Base-by-base conservation (phyloP, 78 protist genomes). In the Cavenderia fasciculata region DNA sequence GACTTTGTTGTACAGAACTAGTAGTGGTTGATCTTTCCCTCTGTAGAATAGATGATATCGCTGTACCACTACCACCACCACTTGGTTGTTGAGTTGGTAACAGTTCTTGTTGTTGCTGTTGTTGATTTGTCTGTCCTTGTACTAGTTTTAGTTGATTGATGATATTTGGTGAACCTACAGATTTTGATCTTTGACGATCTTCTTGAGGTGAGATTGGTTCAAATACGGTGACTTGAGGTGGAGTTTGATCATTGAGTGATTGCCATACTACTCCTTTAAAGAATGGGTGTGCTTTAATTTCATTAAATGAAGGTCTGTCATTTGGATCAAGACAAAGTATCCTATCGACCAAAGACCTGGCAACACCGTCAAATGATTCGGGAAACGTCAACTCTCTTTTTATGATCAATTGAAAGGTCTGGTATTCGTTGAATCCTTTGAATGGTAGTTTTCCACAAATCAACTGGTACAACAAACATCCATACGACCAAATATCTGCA, bases 401-500 rank as follows among this genome's bases (percentile, higher is more conserved):
- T 14, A 61, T 44, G 69, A 97, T 96, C 43, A 71, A 34, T 69
- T 90, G 82, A 70, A 97, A 96, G 2, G 93, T 94, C 51, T 86
- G 94, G 38, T 95, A 94, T 34, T 94, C 97, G 27, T 85, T 82
- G 23, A 86, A 72, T 4, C 91, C 96, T 29, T 54, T 63, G 62
- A 94, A 94, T 19, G 96, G 96, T 4, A 71, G 34, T 46, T 73
- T 69, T 4, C 98, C 97, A 16, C 95, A 41, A 3, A 92, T 61
- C 82, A 97, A 25, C 46, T 97, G 98, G 69, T 70, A 97, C 33
- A 97, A 4, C 21, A 96, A 71, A 75, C 98, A 97, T 5, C 97
- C 98, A 34, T 87, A 73, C 18, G 96, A 92, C 98, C 98, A 97
- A 38, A 96, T 36, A 49, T 97, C 98, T 12, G 97, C 86, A 19